Evolutionary conservation across 2,329 filamentous ascomycete species (phyloP).

Genomic region (Chaetomium sp.): DNA sequence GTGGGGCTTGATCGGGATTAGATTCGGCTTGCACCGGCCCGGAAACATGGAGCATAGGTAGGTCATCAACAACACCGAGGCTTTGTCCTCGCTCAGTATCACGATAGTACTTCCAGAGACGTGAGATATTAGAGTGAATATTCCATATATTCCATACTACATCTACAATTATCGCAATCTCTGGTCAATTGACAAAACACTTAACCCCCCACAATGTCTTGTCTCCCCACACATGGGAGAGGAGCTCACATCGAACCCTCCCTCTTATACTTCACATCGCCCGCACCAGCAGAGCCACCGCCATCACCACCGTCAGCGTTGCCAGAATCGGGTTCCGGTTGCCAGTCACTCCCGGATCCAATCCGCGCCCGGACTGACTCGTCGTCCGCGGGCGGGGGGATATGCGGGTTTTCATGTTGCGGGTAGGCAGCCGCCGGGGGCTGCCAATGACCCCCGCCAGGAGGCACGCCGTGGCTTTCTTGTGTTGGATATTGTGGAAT

Average conservation of each 20-base stretch:
- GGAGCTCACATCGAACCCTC: neutral
- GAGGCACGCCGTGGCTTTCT: no score
- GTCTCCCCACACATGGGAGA: no score
- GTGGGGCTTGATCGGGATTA: slow-evolving; percentile 5
- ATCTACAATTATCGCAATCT: no score
- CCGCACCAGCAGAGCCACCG: neutral
- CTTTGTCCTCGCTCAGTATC: neutral
- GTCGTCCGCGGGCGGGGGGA: neutral
- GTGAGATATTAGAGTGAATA: no score
- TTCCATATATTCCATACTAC: no score
- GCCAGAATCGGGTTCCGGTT: neutral
- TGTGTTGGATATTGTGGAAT: neutral
- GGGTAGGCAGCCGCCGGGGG: no score
- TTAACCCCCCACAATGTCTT: no score
- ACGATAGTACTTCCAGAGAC: neutral
- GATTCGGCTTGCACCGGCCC: slow-evolving; percentile 20
- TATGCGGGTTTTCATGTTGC: neutral
- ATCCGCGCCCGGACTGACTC: neutral
- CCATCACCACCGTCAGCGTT: neutral
- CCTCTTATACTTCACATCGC: neutral
- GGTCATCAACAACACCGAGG: neutral
- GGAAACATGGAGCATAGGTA: slow-evolving; percentile 17
- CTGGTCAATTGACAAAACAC: no score
- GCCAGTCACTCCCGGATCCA: neutral
- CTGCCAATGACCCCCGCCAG: neutral